Percentiles rank a stretch among this genome's conserved stretches.
phyloP scores from a whole-genome alignment of 176 grass and related monocot species.

The Oryza rufipogon region DNA sequence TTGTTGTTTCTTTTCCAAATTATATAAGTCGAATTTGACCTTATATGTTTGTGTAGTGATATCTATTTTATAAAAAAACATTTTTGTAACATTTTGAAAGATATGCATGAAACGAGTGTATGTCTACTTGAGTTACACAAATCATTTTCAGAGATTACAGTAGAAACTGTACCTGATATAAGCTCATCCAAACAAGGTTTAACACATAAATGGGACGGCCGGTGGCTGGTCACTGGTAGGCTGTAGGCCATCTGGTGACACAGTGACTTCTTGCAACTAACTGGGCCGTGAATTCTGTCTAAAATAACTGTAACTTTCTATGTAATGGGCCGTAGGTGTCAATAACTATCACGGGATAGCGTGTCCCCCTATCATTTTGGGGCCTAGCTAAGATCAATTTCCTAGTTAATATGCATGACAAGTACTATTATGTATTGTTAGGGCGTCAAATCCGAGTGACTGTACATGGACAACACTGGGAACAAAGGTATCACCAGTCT shows the following conservation, averaged over 20 bases:
- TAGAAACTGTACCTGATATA: no score
- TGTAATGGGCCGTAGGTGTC: not conserved
- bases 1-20: no score
- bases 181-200: no score
- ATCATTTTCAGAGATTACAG: no score
- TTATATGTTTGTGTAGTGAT: no score
- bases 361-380: not conserved
- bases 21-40: no score
- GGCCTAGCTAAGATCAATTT: not conserved
- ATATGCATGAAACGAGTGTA: no score
- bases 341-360: not conserved
- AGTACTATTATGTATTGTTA: not conserved
- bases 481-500: not conserved
- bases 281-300: not conserved
- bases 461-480: constrained; percentile 1
- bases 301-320: not conserved
- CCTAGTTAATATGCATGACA: not conserved
- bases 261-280: not conserved
- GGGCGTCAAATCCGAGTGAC: constrained; percentile 23
- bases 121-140: no score
- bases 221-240: not conserved
- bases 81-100: no score
- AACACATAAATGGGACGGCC: not conserved
- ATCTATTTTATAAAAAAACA: no score
- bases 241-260: not conserved